Evolutionary conservation across 2,329 filamentous ascomycete species (phyloP), one percentile per base, ranked within the genome.

Genomic region (Cryphonectria radicalis): DNA sequence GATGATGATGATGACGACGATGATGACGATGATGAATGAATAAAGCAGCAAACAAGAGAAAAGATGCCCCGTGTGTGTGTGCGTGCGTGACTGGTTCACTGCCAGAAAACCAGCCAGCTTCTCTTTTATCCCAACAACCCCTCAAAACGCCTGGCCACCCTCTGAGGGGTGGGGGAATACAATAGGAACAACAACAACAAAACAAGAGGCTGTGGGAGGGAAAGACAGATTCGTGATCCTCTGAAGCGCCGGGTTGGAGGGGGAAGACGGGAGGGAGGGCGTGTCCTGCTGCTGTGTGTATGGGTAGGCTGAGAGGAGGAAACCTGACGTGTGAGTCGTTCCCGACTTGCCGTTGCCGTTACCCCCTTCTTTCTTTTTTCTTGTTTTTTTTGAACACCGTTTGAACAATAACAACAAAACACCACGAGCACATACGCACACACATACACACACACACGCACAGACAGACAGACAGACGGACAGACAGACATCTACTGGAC

Each of bases 381-480:
- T n/a, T n/a, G n/a, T 4, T 46, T 46, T 46, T 46, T n/a, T 3
- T n/a, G 46, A 50, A 22, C 46, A 50, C 19, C 46, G 19, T 8
- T 50, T 4, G 43, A 50, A 50, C 42, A 46, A 50, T 11, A 50
- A 50, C 19, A 50, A 0, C 42, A 43, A 43, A n/a, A 7, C 46
- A 50, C 43, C 43, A 46, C 43, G 43, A 46, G 43, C 37, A 46
- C 43, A 6, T 7, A 4, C 1, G 19, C 46, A 11, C 46, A 50
- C 7, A 50, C 7, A 10, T 6, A 50, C 43, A 19, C 43, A 46
- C 22, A 46, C 46, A 46, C 43, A 46, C 14, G 17, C 6, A 46
- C n/a, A n/a, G n/a, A n/a, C n/a, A n/a, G n/a, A n/a, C n/a, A n/a
- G 14, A 19, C 59, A 64, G 22, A 68, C 63, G 43, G 40, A 28